These are phyloP conservation scores for Panicum hallii DNA, from an alignment of 202 grass and related monocot genomes.

Conservation along the genomic window DNA sequence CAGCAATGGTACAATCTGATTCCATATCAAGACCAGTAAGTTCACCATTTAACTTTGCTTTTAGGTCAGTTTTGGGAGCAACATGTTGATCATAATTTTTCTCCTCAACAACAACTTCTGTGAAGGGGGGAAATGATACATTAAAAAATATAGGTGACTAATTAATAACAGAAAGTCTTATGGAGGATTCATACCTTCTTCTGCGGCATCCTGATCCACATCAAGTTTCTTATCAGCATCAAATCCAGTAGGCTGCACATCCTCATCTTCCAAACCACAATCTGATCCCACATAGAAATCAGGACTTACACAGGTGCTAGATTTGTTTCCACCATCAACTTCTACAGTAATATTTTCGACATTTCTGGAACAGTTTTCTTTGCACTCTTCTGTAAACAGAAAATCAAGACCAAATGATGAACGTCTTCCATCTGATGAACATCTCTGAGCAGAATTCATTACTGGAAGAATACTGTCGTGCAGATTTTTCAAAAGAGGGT, in stretches of 20 bases:
- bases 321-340: constrained; percentile 4
- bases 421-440: constrained; percentile 10
- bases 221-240: constrained; percentile 1
- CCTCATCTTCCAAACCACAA: background rate
- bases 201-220: background rate
- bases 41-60: constrained; percentile 1
- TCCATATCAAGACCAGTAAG: background rate
- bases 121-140: background rate
- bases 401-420: constrained; percentile 25
- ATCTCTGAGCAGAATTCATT: background rate
- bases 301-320: background rate
- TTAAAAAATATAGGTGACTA: background rate
- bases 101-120: constrained; percentile 3
- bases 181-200: constrained; percentile 21
- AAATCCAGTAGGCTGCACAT: background rate
- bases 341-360: background rate
- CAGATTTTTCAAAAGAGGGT: background rate
- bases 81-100: background rate
- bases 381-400: constrained; percentile 34
- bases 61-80: background rate
- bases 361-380: constrained; percentile 11
- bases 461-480: background rate
- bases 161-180: background rate
- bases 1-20: constrained; percentile 28
- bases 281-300: background rate